Percentiles rank a stretch among this genome's conserved stretches.
These are phyloP conservation scores for Coemansia sp. DNA, from an alignment of 192 early-diverging fungal genomes.

Conservation along the genomic window DNA sequence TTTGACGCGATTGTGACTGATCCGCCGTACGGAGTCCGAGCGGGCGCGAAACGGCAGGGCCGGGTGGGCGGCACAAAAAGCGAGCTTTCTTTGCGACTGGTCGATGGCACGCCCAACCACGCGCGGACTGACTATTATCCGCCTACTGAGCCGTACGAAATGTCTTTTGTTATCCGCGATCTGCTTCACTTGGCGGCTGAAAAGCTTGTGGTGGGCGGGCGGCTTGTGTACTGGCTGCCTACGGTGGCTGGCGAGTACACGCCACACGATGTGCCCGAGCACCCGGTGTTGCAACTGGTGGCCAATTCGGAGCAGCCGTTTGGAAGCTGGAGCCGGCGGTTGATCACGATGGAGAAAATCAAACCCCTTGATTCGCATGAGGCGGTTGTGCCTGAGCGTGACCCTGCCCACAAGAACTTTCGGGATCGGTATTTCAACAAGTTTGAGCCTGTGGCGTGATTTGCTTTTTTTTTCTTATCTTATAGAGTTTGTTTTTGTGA, in stretches of 20 bases:
- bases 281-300: slow-evolving; percentile 76
- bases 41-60: slow-evolving; percentile 91
- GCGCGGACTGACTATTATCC: slow-evolving; percentile 74
- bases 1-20: slow-evolving; percentile 95
- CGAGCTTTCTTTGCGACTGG: slow-evolving; percentile 21
- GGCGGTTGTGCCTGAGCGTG: background rate
- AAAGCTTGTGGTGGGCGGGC: slow-evolving; percentile 73
- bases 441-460: slow-evolving; percentile 30
- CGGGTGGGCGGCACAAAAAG: slow-evolving; percentile 50
- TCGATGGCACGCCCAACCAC: slow-evolving; percentile 47
- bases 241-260: slow-evolving; percentile 84
- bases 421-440: slow-evolving; percentile 43
- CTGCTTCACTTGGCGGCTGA: slow-evolving; percentile 80
- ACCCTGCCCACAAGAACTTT: slow-evolving; percentile 48
- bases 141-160: slow-evolving; percentile 92
- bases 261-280: slow-evolving; percentile 77
- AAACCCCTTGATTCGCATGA: background rate
- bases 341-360: slow-evolving; percentile 96
- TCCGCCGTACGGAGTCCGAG: slow-evolving; percentile 95
- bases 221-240: slow-evolving; percentile 96
- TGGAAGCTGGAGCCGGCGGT: slow-evolving; percentile 85
- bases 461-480: no score
- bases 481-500: background rate
- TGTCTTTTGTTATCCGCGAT: slow-evolving; percentile 85
- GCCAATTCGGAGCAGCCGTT: slow-evolving; percentile 95